Conservation (phyloP, 75 land plant species). For the Picea sitchensis region DNA sequence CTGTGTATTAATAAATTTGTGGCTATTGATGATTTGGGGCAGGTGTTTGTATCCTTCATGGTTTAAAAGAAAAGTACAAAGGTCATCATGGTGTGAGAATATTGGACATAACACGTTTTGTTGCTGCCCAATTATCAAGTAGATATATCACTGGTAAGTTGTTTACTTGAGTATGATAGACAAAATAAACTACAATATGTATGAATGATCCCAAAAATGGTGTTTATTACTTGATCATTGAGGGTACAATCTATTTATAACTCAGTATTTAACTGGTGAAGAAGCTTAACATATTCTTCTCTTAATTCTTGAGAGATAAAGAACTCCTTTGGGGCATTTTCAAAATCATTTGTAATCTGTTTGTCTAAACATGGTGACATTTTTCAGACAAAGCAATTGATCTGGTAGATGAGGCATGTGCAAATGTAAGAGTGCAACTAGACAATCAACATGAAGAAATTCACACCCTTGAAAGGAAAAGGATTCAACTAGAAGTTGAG, state of each 20-base stretch:
- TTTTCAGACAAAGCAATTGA: constrained; percentile 96
- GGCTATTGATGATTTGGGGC: constrained; percentile 4
- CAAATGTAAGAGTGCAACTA: constrained; percentile 64
- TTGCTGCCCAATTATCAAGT: constrained; percentile 89
- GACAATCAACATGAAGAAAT: constrained; percentile 99
- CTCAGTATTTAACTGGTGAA: too few relatives aligned
- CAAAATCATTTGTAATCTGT: background rate
- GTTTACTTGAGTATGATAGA: too few relatives aligned
- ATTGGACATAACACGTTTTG: constrained; percentile 71
- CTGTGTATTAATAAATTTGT: background rate
- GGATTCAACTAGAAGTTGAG: constrained; percentile 90
- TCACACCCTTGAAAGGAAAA: constrained; percentile 77
- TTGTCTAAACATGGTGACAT: constrained; percentile 40
- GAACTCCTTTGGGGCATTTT: too few relatives aligned
- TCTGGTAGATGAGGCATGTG: constrained; percentile 88
- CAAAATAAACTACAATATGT: too few relatives aligned
- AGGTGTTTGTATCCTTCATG: constrained; percentile 70
- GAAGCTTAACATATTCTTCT: too few relatives aligned
- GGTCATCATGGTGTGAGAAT: constrained; percentile 24
- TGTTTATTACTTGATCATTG: too few relatives aligned
- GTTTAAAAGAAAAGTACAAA: constrained; percentile 41
- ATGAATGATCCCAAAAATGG: too few relatives aligned
- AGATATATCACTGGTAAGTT: too few relatives aligned
- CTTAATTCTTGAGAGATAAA: too few relatives aligned
- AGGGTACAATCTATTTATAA: too few relatives aligned